Evolutionary conservation across 192 early-diverging fungal species (phyloP).

Genomic region (Backusella mclennaniae): DNA sequence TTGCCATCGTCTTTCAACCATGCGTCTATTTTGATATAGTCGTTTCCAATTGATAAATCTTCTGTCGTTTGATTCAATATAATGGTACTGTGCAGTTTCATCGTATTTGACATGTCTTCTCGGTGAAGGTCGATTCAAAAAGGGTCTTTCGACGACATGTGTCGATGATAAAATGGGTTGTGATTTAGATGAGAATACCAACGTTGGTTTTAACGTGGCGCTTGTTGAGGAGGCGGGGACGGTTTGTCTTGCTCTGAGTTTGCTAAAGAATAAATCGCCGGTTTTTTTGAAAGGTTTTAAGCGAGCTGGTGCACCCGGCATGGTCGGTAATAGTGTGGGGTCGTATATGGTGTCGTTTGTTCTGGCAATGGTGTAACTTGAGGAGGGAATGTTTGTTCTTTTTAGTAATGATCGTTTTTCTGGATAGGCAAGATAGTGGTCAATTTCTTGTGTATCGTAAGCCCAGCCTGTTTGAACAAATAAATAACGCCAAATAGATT

Average conservation of each 20-base stretch:
- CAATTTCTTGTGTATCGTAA: slow-evolving; percentile 16
- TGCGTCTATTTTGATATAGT: slow-evolving; percentile 64
- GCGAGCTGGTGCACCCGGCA: slow-evolving; percentile 6
- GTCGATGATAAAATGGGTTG: slow-evolving; percentile 72
- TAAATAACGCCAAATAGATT: slow-evolving; percentile 58
- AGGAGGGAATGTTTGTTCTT: not conserved
- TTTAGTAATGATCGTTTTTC: not conserved
- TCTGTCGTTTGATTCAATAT: slow-evolving; percentile 38
- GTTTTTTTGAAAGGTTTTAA: slow-evolving; percentile 13
- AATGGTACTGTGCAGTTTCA: slow-evolving; percentile 29
- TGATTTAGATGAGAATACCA: slow-evolving; percentile 5
- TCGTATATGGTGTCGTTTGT: slow-evolving; percentile 14
- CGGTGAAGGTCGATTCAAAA: not conserved
- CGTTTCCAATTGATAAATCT: slow-evolving; percentile 70
- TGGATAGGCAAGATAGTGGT: slow-evolving; percentile 13
- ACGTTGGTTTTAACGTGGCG: not conserved
- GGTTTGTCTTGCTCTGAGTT: not conserved
- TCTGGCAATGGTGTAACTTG: not conserved
- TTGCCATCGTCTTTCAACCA: slow-evolving; percentile 77
- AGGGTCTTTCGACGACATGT: slow-evolving; percentile 28
- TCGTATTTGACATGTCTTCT: slow-evolving; percentile 23
- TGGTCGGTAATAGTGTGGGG: slow-evolving; percentile 15
- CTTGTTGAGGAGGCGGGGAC: not conserved
- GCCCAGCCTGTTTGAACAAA: slow-evolving; percentile 32
- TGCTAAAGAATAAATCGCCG: slow-evolving; percentile 3